Conservation (phyloP, 768 basidiomycete species). For the Russula earlei region DNA sequence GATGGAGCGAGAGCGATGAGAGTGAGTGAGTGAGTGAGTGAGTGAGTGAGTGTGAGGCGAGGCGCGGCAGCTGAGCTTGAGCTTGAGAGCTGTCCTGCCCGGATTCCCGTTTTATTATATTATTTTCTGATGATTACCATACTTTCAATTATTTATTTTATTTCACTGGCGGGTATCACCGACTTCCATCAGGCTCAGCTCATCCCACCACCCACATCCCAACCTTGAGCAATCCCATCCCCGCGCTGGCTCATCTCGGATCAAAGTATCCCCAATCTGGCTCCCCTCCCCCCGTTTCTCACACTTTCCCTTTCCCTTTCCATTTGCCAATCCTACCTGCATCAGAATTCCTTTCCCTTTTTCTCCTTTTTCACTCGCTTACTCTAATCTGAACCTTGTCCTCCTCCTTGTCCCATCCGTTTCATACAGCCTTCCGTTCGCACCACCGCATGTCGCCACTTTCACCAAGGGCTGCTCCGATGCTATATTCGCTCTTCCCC, state of each 20-base stretch:
- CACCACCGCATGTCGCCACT: background rate
- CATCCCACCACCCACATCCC: background rate
- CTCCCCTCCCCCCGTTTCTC: background rate
- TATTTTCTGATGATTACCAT: background rate
- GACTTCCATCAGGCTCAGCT: background rate
- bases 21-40: background rate
- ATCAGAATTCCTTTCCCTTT: background rate
- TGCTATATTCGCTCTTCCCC: background rate
- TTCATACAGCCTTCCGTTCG: background rate
- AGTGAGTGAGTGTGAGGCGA: background rate
- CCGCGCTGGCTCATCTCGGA: constrained; percentile 5
- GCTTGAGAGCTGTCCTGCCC: background rate
- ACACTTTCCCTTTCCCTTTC: background rate
- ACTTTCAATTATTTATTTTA: too few relatives aligned
- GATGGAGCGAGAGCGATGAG: background rate
- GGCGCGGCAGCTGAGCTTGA: constrained; percentile 9
- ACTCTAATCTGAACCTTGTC: background rate
- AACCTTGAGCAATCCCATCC: background rate
- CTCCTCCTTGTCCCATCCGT: background rate
- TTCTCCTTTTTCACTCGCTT: background rate
- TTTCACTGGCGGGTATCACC: constrained; percentile 1
- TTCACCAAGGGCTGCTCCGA: background rate
- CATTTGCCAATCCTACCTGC: background rate
- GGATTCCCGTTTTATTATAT: background rate
- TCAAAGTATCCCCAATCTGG: background rate